Conservation (phyloP, 257 asterid genomes). For the Solanum habrochaites region DNA sequence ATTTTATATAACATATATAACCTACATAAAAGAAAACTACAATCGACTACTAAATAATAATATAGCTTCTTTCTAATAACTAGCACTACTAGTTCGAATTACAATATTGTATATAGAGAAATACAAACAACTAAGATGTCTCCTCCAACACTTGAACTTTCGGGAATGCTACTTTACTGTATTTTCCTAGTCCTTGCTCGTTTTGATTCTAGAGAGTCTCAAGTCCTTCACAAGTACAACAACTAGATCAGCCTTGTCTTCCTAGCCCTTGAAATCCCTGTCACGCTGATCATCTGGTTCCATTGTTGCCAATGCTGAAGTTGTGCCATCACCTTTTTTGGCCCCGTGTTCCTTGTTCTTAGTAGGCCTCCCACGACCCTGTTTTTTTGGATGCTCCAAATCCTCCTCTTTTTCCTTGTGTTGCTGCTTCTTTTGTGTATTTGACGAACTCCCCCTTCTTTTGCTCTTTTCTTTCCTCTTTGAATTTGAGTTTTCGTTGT, state of each 20-base stretch:
- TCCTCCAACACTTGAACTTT: neutral
- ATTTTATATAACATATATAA: neutral
- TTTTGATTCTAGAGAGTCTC: neutral
- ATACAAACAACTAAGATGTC: neutral
- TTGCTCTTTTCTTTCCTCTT: neutral
- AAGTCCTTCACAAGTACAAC: neutral
- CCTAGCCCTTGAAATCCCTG: neutral
- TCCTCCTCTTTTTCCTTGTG: neutral
- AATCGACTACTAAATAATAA: neutral
- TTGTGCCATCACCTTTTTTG: neutral
- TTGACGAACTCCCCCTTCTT: neutral
- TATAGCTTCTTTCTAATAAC: neutral
- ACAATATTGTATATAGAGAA: neutral
- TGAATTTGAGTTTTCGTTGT: neutral
- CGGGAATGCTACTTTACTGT: neutral
- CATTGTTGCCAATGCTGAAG: neutral
- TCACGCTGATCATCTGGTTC: neutral
- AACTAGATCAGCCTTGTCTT: neutral
- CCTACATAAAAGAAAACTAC: neutral
- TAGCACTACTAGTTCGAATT: neutral
- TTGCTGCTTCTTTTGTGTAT: neutral
- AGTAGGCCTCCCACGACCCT: neutral
- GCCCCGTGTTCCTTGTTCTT: neutral
- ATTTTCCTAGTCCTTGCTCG: neutral
- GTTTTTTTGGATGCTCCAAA: neutral